Evolutionary conservation across 2,329 filamentous ascomycete species (phyloP), one percentile per base, ranked within the genome.

Genomic region (Raffaelea deltoideospora): DNA sequence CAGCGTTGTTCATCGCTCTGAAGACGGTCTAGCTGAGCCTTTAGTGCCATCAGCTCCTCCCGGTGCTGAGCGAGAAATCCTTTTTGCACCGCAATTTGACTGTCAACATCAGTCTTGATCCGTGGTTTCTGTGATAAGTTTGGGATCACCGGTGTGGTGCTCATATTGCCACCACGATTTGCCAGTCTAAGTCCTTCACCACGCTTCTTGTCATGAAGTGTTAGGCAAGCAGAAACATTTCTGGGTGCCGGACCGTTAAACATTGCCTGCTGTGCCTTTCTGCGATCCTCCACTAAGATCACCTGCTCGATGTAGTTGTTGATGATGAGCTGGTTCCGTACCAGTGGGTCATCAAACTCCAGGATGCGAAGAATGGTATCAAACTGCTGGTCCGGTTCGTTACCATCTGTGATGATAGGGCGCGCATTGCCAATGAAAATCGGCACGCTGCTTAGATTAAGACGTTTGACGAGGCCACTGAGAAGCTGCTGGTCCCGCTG

Each of bases 271-370:
- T 78, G 65, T 1, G 79, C 90, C 38, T 83, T 69, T 2, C 65
- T 55, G 21, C 81, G 65, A 22, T 78, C 64, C 38, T 76, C 64
- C 37, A 95, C 74, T 1, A 98, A 64, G 6, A 94, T 72, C 8
- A 79, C 74, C 53, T 95, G 87, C 43, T 98, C 90, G 36, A 95
- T 84, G 7, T 62, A 59, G 47, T 85, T 70, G 43, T 77, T 79
- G 52, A 96, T 90, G 49, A 98, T 79, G 33, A 96, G 62, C 41
- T 86, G 78, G 42, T 85, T 80, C 34, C 76, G 76, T 17, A 95
- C 78, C 31, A 81, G 58, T 17, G 81, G 71, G 45, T 88, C 75
- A 42, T 90, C 82, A 43, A 96, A 81, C 55, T 85, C 78, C 36
- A 98, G 64, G 1, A 83, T 74, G 35, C 83, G 72, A 32, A 95